phyloP scores from a whole-genome alignment of 108 stramenopile species.

The Skeletonema marinoi region DNA sequence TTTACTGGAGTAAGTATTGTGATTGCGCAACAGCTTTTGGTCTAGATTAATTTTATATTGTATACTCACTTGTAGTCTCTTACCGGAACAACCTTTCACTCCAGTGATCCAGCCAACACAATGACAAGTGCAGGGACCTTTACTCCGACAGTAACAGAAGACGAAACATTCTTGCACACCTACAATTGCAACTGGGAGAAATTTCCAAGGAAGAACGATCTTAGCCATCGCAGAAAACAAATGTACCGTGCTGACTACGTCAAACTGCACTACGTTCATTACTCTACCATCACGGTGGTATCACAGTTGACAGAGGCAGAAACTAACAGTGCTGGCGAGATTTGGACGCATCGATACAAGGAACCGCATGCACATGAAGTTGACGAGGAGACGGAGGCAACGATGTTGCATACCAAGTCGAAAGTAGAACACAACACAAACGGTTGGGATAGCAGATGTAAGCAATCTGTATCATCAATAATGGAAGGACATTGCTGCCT shows the following conservation, averaged over 20 bases:
- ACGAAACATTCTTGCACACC: conserved; percentile 75
- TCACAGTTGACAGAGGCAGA: conserved; percentile 64
- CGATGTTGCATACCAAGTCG: conserved; percentile 89
- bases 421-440: conserved; percentile 73
- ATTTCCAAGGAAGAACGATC: conserved; percentile 67
- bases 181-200: conserved; percentile 88
- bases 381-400: conserved; percentile 75
- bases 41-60: neutral
- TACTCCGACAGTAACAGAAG: conserved; percentile 53
- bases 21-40: neutral
- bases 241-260: conserved; percentile 82
- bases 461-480: neutral
- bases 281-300: conserved; percentile 74
- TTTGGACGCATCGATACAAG: conserved; percentile 46
- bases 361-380: conserved; percentile 62
- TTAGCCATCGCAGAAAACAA: conserved; percentile 84
- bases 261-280: conserved; percentile 85
- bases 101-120: conserved; percentile 42
- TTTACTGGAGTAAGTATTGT: conserved; percentile 38
- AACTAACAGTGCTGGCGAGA: conserved; percentile 27
- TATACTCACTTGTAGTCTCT: neutral
- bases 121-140: conserved; percentile 16
- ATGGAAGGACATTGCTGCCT: conserved; percentile 50
- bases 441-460: conserved; percentile 56
- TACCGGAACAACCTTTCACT: neutral